phyloP scores from a whole-genome alignment of 768 basidiomycete species.

The Suillus subalutaceus region DNA sequence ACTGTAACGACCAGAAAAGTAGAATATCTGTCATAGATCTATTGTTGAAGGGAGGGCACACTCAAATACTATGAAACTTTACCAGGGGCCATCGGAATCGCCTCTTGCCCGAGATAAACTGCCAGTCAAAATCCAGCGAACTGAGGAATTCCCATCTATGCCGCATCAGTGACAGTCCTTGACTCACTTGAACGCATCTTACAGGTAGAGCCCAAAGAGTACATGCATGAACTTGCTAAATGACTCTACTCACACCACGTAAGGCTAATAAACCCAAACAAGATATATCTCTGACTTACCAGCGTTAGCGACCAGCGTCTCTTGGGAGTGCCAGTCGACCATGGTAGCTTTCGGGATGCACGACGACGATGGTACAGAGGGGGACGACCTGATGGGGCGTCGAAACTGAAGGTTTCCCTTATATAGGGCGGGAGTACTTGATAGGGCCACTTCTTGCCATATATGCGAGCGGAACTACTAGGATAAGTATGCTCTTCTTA shows the following conservation, averaged over 20 bases:
- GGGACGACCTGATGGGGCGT: background rate
- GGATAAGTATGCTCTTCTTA: background rate
- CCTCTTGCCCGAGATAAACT: constrained; percentile 57
- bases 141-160: constrained; percentile 69
- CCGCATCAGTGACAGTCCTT: constrained; percentile 14
- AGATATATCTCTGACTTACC: constrained; percentile 35
- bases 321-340: constrained; percentile 59
- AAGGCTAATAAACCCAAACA: constrained; percentile 6
- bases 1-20: constrained; percentile 70
- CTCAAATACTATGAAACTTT: constrained; percentile 15
- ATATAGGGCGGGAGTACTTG: background rate
- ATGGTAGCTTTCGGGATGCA: constrained; percentile 34
- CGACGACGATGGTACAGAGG: background rate
- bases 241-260: constrained; percentile 22
- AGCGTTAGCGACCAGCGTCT: constrained; percentile 49
- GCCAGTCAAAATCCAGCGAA: constrained; percentile 67
- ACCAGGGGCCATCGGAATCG: constrained; percentile 73
- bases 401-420: background rate
- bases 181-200: constrained; percentile 24
- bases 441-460: background rate
- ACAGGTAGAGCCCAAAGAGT: constrained; percentile 64
- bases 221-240: constrained; percentile 61
- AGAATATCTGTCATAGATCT: constrained; percentile 51
- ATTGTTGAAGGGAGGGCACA: constrained; percentile 1
- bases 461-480: background rate